Evolutionary conservation across 495 filamentous ascomycete genomes (phyloP).

Genomic region (Aspergillus egyptiacus): DNA sequence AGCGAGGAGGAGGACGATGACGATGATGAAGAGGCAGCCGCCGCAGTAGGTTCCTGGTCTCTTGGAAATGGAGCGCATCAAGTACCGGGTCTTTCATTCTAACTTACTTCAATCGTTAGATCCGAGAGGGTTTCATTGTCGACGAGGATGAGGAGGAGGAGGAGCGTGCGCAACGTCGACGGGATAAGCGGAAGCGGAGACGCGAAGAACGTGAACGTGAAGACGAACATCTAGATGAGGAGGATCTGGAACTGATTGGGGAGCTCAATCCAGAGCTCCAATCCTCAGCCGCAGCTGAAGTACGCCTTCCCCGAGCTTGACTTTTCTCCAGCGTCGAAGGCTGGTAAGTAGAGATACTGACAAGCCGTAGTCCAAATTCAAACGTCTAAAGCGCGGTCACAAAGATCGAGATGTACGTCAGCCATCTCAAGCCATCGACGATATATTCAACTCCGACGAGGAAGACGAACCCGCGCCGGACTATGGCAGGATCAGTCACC

Average conservation of each 20-base stretch:
- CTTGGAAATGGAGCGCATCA: not conserved
- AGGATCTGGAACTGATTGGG: conserved; percentile 92
- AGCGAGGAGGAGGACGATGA: conserved; percentile 97
- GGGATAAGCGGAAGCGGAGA: conserved; percentile 63
- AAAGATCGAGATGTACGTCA: conserved; percentile 58
- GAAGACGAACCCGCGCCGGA: conserved; percentile 61
- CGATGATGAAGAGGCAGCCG: conserved; percentile 75
- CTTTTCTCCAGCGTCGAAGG: not conserved
- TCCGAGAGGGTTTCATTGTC: conserved; percentile 93
- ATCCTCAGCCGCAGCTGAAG: conserved; percentile 56
- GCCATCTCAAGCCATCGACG: conserved; percentile 65
- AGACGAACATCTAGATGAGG: conserved; percentile 86
- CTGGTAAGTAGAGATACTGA: not conserved
- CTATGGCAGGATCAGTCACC: conserved; percentile 50
- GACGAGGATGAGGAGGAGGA: conserved; percentile 85
- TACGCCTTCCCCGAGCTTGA: conserved; percentile 29
- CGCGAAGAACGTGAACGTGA: conserved; percentile 71
- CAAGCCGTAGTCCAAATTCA: conserved; percentile 70
- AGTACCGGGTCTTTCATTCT: not conserved
- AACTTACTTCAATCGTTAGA: conserved; percentile 36
- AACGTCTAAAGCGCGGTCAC: conserved; percentile 89
- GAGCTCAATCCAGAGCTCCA: conserved; percentile 66
- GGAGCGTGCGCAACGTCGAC: conserved; percentile 54
- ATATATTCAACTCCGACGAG: conserved; percentile 89
- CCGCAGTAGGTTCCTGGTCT: conserved; percentile 33